A percentile compares a stretch with the other conserved stretches of the same genome.
These are phyloP conservation scores for Leccinum broughii DNA, from an alignment of 768 basidiomycete species.

Conservation along the genomic window DNA sequence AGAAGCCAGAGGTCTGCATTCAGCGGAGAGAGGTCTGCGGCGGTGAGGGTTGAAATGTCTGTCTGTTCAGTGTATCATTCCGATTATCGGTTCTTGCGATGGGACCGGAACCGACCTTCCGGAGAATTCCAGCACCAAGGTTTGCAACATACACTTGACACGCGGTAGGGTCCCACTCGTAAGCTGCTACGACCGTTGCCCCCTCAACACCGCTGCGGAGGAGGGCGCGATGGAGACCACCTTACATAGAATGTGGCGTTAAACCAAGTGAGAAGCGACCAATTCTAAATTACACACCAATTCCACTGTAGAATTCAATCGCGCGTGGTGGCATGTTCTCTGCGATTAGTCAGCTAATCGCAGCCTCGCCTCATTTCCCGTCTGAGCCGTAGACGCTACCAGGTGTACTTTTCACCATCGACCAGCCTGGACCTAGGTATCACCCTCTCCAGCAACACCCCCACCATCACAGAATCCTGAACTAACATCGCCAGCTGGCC, in stretches of 20 bases:
- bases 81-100: neutral
- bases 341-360: slow-evolving; percentile 25
- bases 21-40: slow-evolving; percentile 44
- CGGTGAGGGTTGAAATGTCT: slow-evolving; percentile 62
- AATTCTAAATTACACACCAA: slow-evolving; percentile 46
- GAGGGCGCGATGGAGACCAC: slow-evolving; percentile 73
- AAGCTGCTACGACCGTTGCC: slow-evolving; percentile 57
- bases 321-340: slow-evolving; percentile 14
- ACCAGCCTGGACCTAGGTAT: neutral
- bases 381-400: no score
- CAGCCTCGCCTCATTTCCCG: slow-evolving; percentile 15
- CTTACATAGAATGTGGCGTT: slow-evolving; percentile 36
- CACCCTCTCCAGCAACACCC: neutral
- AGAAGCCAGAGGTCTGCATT: slow-evolving; percentile 71
- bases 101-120: slow-evolving; percentile 29
- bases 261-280: neutral
- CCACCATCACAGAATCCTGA: neutral
- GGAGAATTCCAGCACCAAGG: slow-evolving; percentile 46
- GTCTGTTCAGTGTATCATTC: slow-evolving; percentile 35
- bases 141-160: slow-evolving; percentile 70
- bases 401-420: slow-evolving; percentile 11
- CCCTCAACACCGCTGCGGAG: slow-evolving; percentile 48
- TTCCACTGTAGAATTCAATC: slow-evolving; percentile 80
- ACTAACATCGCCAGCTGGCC: neutral
- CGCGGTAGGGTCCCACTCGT: slow-evolving; percentile 80